Percentiles rank a stretch among this genome's conserved stretches.
These are phyloP conservation scores for Lachnellula arida DNA, from an alignment of 2,329 filamentous ascomycete genomes.

Conservation along the genomic window DNA sequence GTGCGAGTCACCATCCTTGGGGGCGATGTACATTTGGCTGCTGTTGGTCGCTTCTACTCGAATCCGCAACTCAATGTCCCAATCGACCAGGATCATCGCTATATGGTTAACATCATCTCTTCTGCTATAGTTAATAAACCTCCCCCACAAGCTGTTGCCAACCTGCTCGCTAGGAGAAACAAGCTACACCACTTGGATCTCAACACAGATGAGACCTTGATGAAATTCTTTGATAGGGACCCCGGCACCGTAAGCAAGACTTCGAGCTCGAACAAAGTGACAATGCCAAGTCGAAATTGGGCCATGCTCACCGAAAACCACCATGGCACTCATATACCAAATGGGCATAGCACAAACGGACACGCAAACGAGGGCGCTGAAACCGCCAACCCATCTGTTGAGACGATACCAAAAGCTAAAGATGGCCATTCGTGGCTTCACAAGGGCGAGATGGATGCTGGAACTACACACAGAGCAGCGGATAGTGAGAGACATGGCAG, in stretches of 20 bases:
- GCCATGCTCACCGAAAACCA: conserved; percentile 86
- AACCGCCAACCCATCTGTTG: neutral
- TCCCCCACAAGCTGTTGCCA: conserved; percentile 79
- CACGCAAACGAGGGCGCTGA: conserved; percentile 5
- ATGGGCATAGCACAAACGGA: conserved; percentile 19
- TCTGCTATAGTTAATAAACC: conserved; percentile 96
- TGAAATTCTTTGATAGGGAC: conserved; percentile 87
- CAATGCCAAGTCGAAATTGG: conserved; percentile 91
- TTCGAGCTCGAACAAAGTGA: conserved; percentile 71
- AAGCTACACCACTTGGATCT: conserved; percentile 66
- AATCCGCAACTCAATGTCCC: conserved; percentile 75
- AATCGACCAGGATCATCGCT: conserved; percentile 79
- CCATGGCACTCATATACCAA: conserved; percentile 43
- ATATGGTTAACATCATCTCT: conserved; percentile 92
- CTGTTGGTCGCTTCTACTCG: conserved; percentile 90
- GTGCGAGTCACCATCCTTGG: conserved; percentile 88
- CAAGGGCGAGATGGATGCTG: conserved; percentile 70
- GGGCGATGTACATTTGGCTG: conserved; percentile 89
- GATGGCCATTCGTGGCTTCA: conserved; percentile 70
- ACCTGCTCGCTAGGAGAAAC: conserved; percentile 86
- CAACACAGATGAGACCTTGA: conserved; percentile 86
- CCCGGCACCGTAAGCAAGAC: conserved; percentile 75
- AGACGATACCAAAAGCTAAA: conserved; percentile 41
- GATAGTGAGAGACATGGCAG: conserved; percentile 48
- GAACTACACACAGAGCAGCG: conserved; percentile 73